Percentiles rank a stretch among this genome's conserved stretches.
These are phyloP conservation scores for Setaria italica DNA, from an alignment of 202 grass and related monocot genomes.

Conservation along the genomic window DNA sequence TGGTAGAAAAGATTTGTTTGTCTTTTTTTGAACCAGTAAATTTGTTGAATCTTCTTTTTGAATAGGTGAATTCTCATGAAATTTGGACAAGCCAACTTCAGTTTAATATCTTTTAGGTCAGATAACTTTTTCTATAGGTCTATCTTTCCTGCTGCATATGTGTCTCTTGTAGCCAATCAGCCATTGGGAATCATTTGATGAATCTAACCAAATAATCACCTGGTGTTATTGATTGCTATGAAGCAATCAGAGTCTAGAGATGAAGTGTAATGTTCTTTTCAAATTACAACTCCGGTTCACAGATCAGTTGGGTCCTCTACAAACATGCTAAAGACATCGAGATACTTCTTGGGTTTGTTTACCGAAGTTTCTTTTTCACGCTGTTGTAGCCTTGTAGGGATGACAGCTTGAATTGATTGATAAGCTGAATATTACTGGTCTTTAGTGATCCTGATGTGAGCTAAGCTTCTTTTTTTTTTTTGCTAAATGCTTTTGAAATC, in stretches of 20 bases:
- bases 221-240: background rate
- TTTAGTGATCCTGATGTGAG: background rate
- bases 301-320: background rate
- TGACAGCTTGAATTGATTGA: constrained; percentile 29
- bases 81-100: background rate
- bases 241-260: constrained; percentile 8
- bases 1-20: background rate
- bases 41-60: constrained; percentile 16
- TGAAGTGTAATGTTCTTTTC: constrained; percentile 34
- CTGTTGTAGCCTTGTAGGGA: background rate
- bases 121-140: background rate
- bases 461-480: background rate
- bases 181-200: background rate
- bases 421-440: background rate
- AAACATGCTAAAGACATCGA: background rate
- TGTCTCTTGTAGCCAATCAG: background rate
- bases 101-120: constrained; percentile 23
- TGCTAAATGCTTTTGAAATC: background rate
- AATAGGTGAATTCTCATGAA: constrained; percentile 9
- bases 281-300: background rate
- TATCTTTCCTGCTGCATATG: constrained; percentile 14
- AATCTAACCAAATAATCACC: background rate
- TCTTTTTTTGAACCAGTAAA: background rate
- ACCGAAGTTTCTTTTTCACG: background rate
- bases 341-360: background rate